These are phyloP conservation scores for Beauveria pseudobassiana DNA, from an alignment of 2,329 filamentous ascomycete genomes.

Conservation along the genomic window DNA sequence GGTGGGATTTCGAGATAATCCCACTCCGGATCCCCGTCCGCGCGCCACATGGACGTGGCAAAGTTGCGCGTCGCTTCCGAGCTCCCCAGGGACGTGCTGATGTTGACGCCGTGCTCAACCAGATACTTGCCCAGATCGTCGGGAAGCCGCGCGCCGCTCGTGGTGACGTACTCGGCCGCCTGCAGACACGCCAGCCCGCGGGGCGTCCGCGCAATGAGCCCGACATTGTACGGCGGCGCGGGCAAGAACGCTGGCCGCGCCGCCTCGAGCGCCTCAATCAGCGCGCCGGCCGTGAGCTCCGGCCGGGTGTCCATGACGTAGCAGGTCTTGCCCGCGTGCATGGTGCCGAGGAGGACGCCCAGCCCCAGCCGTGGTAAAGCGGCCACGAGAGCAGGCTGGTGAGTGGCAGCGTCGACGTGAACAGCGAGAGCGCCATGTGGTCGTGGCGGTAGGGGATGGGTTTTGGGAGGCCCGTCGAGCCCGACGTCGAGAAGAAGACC, in stretches of 20 bases:
- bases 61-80: constrained; percentile 3
- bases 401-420: not conserved
- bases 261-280: constrained; percentile 1
- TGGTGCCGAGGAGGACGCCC: not conserved
- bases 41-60: constrained; percentile 1
- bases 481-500: constrained; percentile 1
- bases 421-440: not conserved
- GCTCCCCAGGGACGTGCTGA: not conserved
- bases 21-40: not conserved
- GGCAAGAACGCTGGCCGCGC: not conserved
- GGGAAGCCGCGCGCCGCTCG: not conserved
- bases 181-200: not conserved
- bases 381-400: constrained; percentile 2
- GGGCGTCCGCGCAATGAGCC: not conserved
- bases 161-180: not conserved
- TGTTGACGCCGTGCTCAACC: not conserved
- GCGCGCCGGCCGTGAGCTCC: not conserved
- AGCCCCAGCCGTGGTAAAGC: constrained; percentile 5
- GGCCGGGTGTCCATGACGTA: not conserved
- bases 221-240: not conserved
- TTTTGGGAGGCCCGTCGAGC: constrained; percentile 5
- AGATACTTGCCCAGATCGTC: not conserved
- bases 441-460: constrained; percentile 2
- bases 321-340: not conserved
- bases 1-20: not conserved